Base-by-base conservation (phyloP, 495 filamentous ascomycete genomes). In the Cetradonia linearis region DNA sequence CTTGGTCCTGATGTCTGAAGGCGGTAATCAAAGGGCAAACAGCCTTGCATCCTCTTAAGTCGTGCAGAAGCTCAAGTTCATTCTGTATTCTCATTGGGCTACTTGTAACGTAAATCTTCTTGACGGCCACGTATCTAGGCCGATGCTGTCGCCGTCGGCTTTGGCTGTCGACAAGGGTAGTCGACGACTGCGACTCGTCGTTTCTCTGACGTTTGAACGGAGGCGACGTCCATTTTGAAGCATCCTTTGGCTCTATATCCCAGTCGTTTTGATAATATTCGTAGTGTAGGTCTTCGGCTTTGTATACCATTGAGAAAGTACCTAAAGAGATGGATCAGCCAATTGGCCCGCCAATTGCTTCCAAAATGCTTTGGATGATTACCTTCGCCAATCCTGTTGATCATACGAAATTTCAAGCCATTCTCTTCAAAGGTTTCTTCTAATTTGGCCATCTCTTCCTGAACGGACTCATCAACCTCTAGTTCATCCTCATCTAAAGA, bases 101-200 rank as follows among this genome's bases (percentile, higher is more conserved):
- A 66, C 89, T 95, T 3, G 93, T 99, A 57, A 96, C 93, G 69
- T 97, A 97, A 64, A 99, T 97, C 73, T 97, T 97, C 73, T 99
- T 99, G 71, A 99, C 85, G 28, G 93, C 93, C 44, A 99, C 93
- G 67, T 84, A 96, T 67, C 85, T 87, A 20, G 86, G 80, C 61
- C 71, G 73, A 46, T 66, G 70, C 62, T 67, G 53, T 44, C 42
- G 50, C 56, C 33, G 33, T 68, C 40, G 65, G 67, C 61, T 56
- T 56, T 58, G 63, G 58, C 52, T 61, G 54, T 68, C 71, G 16
- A 60, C 65, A 38, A 48, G 28, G 25, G 38, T 49, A 56, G 76
- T 61, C 23, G 64, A 36, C 25, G 60, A 55, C 37, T 68, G 70
- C 38, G 71, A 70, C 47, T 65, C 65, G 31, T 72, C 70, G 0